Base-by-base conservation (phyloP, 2,329 filamentous ascomycete genomes). In the Didymella glomerata region DNA sequence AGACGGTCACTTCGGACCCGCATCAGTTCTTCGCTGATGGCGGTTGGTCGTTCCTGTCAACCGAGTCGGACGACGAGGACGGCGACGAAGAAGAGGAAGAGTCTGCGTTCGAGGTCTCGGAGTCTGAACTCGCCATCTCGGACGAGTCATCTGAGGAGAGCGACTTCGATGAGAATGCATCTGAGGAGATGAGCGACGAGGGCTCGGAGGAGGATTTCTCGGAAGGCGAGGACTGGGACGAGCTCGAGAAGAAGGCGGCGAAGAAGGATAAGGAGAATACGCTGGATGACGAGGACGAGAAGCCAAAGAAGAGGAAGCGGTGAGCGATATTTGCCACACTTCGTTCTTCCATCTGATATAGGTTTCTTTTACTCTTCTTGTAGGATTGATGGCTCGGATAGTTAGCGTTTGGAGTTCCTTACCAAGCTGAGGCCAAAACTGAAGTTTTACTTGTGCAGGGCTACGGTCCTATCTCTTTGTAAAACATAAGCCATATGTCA, bases 11-110 rank as follows among this genome's bases (percentile, higher is more conserved):
- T 20, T 89, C 90, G 34, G 93, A 99, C 75, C 92, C 95, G 2
- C 94, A 99, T 75, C 87, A 90, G 68, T 99, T 99, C 86, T 99
- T 97, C 78, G 87, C 85, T 4, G 94, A 98, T 65, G 95, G 96
- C 30, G 95, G 95, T 45, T 99, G 95, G 95, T 90, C 88, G 1
- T 98, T 99, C 85, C 78, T 99, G 59, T 88, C 89, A 53, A 89
- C 89, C 34, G 94, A 97, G 60, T 93, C 90, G 0, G 95, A 98
- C 72, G 91, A 87, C 14, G 93, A 97, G 65, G 91, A 86, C 42
- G 86, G 82, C 1, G 88, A 87, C 1, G 88, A 90, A 11, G 90
- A 92, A 63, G 91, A 95, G 54, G 91, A 95, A 62, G 95, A 98
- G 78, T 92, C 88, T 3, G 93, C 91, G 8, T 99, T 97, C 70